Percentiles rank a stretch among this genome's conserved stretches.
phyloP scores from a whole-genome alignment of 495 filamentous ascomycete species.

The Aspergillus sclerotioniger region DNA sequence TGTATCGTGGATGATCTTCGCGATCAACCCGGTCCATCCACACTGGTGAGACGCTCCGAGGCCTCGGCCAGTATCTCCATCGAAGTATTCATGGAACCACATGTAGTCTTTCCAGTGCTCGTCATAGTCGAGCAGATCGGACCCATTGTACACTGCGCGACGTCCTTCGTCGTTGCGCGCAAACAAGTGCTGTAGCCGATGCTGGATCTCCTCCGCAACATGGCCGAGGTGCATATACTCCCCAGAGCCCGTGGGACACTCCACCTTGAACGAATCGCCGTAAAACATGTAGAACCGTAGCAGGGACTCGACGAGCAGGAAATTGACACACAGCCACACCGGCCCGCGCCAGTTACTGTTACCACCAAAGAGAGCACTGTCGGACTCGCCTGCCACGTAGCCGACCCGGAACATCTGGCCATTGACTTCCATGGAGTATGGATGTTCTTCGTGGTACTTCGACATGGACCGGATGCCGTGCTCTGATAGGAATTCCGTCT shows the following conservation, averaged over 20 bases:
- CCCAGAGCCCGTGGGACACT: slow-evolving; percentile 91
- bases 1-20: slow-evolving; percentile 95
- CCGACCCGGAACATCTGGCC: slow-evolving; percentile 83
- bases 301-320: slow-evolving; percentile 87
- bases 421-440: slow-evolving; percentile 94
- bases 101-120: slow-evolving; percentile 89
- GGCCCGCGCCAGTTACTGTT: slow-evolving; percentile 97
- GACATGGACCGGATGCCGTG: slow-evolving; percentile 92
- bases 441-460: slow-evolving; percentile 86
- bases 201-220: slow-evolving; percentile 95
- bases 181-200: slow-evolving; percentile 90
- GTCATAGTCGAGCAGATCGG: slow-evolving; percentile 83
- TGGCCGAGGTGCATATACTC: slow-evolving; percentile 95
- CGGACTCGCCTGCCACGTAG: slow-evolving; percentile 91
- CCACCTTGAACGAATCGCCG: slow-evolving; percentile 79
- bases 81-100: slow-evolving; percentile 98
- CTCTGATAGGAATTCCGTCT: slow-evolving; percentile 86
- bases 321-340: slow-evolving; percentile 96
- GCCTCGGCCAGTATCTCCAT: slow-evolving; percentile 85
- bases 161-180: slow-evolving; percentile 78
- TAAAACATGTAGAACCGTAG: slow-evolving; percentile 96
- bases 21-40: slow-evolving; percentile 95
- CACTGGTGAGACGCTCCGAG: slow-evolving; percentile 93
- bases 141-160: slow-evolving; percentile 79
- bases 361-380: slow-evolving; percentile 89